phyloP scores from a whole-genome alignment of 1,284 basidiomycete genomes.

The Cerrena zonata region DNA sequence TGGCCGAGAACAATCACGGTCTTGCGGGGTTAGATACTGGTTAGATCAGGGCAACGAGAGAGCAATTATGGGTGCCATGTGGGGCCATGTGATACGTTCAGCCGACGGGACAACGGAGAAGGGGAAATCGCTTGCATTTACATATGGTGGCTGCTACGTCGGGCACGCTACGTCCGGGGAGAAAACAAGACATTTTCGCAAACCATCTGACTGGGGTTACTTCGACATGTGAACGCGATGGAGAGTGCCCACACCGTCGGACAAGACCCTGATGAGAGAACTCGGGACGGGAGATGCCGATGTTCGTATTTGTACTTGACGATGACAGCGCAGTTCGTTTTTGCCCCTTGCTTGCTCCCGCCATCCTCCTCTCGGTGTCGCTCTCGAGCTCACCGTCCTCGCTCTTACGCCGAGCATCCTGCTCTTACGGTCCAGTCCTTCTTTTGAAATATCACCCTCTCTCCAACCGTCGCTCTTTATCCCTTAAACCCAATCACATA shows the following conservation, averaged over 20 bases:
- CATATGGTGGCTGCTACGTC: neutral
- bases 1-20: neutral
- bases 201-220: too few species aligned
- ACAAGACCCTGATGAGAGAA: neutral
- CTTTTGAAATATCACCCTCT: slow-evolving; percentile 32
- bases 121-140: neutral
- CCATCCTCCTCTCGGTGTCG: slow-evolving; percentile 23
- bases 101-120: neutral
- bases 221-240: too few species aligned
- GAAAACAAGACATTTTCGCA: too few species aligned
- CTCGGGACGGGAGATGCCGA: slow-evolving; percentile 14
- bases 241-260: too few species aligned
- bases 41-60: too few species aligned
- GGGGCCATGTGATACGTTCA: neutral
- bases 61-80: too few species aligned
- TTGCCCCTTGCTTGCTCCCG: slow-evolving; percentile 22
- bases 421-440: slow-evolving; percentile 28
- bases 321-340: slow-evolving; percentile 17
- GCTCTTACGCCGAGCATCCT: slow-evolving; percentile 16
- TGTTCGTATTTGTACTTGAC: slow-evolving; percentile 14
- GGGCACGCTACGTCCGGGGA: neutral
- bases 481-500: slow-evolving; percentile 17
- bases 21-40: neutral
- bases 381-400: slow-evolving; percentile 15
- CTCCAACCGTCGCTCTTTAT: slow-evolving; percentile 35